Percentiles rank a stretch among this genome's conserved stretches.
Conservation (phyloP, 768 basidiomycete species). For the Neoboletus brunneissimus region DNA sequence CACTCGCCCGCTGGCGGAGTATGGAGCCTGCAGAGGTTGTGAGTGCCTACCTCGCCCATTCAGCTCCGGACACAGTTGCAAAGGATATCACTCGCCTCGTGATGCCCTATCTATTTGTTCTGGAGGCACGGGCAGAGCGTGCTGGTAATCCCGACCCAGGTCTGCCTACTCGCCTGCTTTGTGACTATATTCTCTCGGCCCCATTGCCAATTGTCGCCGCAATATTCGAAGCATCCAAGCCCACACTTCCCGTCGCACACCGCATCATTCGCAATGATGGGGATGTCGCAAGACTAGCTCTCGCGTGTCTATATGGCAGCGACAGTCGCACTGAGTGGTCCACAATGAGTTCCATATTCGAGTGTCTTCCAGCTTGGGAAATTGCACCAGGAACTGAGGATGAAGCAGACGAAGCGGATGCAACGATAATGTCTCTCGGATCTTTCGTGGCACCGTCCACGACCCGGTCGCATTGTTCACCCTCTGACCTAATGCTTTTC, state of each 20-base stretch:
- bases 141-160: slow-evolving; percentile 64
- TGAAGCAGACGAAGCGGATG: slow-evolving; percentile 74
- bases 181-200: slow-evolving; percentile 68
- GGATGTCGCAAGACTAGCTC: slow-evolving; percentile 80
- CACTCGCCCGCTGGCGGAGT: slow-evolving; percentile 66
- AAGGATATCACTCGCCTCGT: slow-evolving; percentile 73
- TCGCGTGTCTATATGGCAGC: slow-evolving; percentile 87
- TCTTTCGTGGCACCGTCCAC: slow-evolving; percentile 77
- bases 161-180: slow-evolving; percentile 62
- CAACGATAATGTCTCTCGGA: slow-evolving; percentile 77
- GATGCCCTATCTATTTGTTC: slow-evolving; percentile 88
- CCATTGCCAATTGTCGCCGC: slow-evolving; percentile 67
- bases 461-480: slow-evolving; percentile 48
- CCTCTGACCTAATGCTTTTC: slow-evolving; percentile 75
- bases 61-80: slow-evolving; percentile 62
- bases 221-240: slow-evolving; percentile 90
- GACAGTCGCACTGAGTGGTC: slow-evolving; percentile 69
- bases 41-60: slow-evolving; percentile 70
- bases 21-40: slow-evolving; percentile 68
- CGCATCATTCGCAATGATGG: slow-evolving; percentile 80
- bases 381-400: slow-evolving; percentile 51
- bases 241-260: slow-evolving; percentile 67
- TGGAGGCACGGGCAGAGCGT: slow-evolving; percentile 87
- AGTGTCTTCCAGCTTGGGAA: slow-evolving; percentile 94
- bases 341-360: slow-evolving; percentile 89